phyloP scores from a whole-genome alignment of 495 filamentous ascomycete species.

The Opeltia flavorubescens region DNA sequence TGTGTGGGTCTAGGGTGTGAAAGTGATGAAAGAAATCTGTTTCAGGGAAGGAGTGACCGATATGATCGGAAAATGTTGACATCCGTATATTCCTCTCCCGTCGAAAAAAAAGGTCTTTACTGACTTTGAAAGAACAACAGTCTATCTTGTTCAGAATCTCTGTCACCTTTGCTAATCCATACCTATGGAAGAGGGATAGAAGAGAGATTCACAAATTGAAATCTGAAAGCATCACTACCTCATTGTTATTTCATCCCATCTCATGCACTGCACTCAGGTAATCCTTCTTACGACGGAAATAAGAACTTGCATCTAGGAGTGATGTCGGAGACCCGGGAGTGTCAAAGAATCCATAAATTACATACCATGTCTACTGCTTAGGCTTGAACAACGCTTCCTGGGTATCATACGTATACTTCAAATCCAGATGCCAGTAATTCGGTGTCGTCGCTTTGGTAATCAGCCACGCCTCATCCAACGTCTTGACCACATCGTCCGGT shows the following conservation, averaged over 20 bases:
- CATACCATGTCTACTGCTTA: neutral
- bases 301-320: too few relatives aligned
- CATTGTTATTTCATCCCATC: too few relatives aligned
- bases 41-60: neutral
- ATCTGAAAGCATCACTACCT: too few relatives aligned
- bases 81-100: neutral
- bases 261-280: too few relatives aligned
- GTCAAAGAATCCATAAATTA: neutral
- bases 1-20: neutral
- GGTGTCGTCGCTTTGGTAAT: conserved; percentile 50
- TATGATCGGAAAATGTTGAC: neutral
- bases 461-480: conserved; percentile 60
- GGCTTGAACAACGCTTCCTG: conserved; percentile 45
- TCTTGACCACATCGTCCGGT: conserved; percentile 68
- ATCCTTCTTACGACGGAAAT: too few relatives aligned
- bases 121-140: too few relatives aligned
- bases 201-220: too few relatives aligned
- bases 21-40: neutral
- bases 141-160: too few relatives aligned
- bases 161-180: too few relatives aligned
- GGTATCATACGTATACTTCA: conserved; percentile 66
- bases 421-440: conserved; percentile 63
- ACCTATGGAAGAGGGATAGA: too few relatives aligned
- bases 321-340: too few relatives aligned
- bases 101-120: too few relatives aligned